A percentile compares a stretch with the other conserved stretches of the same genome.
phyloP scores from a whole-genome alignment of 1,284 basidiomycete genomes.

The Xerocomus nothofagi region DNA sequence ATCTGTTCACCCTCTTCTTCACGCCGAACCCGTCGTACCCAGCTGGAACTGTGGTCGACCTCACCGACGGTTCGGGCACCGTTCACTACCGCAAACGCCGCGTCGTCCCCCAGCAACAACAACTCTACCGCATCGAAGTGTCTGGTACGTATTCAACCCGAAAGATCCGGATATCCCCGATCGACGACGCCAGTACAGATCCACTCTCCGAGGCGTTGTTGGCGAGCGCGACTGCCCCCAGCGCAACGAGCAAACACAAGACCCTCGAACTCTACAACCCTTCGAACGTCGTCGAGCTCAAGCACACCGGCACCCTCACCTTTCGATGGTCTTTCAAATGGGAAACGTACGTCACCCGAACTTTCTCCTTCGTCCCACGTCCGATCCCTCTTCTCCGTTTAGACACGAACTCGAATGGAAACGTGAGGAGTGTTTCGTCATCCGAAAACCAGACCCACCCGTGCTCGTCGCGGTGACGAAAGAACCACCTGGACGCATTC shows the following conservation, averaged over 20 bases:
- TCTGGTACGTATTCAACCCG: slow-evolving; percentile 53
- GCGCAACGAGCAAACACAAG: slow-evolving; percentile 68
- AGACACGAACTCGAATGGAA: slow-evolving; percentile 85
- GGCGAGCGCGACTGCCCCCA: slow-evolving; percentile 62
- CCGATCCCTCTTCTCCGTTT: neutral
- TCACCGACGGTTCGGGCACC: slow-evolving; percentile 60
- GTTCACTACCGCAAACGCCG: slow-evolving; percentile 71
- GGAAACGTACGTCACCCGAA: slow-evolving; percentile 71
- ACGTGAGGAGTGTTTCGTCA: slow-evolving; percentile 75
- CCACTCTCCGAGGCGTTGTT: slow-evolving; percentile 65
- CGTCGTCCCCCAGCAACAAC: slow-evolving; percentile 38
- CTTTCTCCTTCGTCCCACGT: neutral
- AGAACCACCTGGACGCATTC: slow-evolving; percentile 65
- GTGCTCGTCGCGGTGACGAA: slow-evolving; percentile 80
- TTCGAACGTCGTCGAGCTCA: slow-evolving; percentile 64
- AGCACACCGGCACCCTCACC: slow-evolving; percentile 67
- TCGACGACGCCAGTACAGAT: slow-evolving; percentile 43
- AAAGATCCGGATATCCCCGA: too few relatives aligned
- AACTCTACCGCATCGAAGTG: slow-evolving; percentile 59
- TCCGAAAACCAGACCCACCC: slow-evolving; percentile 82
- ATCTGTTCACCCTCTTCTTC: slow-evolving; percentile 74
- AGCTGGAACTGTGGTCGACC: slow-evolving; percentile 53
- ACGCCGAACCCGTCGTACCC: slow-evolving; percentile 57
- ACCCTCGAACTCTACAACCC: slow-evolving; percentile 76
- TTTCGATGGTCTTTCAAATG: slow-evolving; percentile 80